These are phyloP conservation scores for Plicaturopsis crispa DNA, from an alignment of 768 basidiomycete genomes.

Conservation along the genomic window DNA sequence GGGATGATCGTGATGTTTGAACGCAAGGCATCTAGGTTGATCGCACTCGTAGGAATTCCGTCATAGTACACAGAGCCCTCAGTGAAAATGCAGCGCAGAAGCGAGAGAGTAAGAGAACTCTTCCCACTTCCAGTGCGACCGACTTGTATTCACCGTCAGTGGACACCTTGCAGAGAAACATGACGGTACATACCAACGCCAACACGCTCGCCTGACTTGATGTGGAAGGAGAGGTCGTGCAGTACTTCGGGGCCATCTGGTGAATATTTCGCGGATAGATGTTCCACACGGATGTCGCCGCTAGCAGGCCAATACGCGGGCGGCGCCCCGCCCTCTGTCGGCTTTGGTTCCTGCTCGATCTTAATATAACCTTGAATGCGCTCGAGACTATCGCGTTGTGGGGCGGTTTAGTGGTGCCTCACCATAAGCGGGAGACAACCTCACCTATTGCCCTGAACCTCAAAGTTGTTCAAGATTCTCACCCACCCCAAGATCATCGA, in stretches of 20 bases:
- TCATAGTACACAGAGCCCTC: slow-evolving; percentile 40
- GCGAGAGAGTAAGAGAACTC: slow-evolving; percentile 46
- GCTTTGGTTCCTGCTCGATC: slow-evolving; percentile 39
- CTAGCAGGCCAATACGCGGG: slow-evolving; percentile 48
- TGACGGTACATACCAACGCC: slow-evolving; percentile 40
- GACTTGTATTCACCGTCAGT: too few relatives aligned
- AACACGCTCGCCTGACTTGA: slow-evolving; percentile 49
- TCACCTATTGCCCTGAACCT: slow-evolving; percentile 35
- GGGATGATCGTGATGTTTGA: slow-evolving; percentile 39
- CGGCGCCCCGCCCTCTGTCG: slow-evolving; percentile 26
- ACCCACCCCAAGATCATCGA: slow-evolving; percentile 22
- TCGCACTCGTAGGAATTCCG: slow-evolving; percentile 26
- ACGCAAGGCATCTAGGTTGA: slow-evolving; percentile 41
- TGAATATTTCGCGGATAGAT: slow-evolving; percentile 33
- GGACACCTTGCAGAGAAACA: too few relatives aligned
- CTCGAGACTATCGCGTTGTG: slow-evolving; percentile 18
- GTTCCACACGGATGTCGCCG: slow-evolving; percentile 34
- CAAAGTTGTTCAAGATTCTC: slow-evolving; percentile 33
- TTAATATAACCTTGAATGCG: slow-evolving; percentile 37
- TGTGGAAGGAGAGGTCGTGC: slow-evolving; percentile 41
- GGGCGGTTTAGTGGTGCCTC: neutral
- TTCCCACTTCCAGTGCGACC: slow-evolving; percentile 36
- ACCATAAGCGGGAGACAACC: neutral
- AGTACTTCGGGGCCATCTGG: slow-evolving; percentile 47
- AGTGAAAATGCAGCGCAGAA: slow-evolving; percentile 42